Evolutionary conservation across 208 protist species (phyloP), one percentile per base, ranked within the genome.

Genomic region (Leishmania tropica): DNA sequence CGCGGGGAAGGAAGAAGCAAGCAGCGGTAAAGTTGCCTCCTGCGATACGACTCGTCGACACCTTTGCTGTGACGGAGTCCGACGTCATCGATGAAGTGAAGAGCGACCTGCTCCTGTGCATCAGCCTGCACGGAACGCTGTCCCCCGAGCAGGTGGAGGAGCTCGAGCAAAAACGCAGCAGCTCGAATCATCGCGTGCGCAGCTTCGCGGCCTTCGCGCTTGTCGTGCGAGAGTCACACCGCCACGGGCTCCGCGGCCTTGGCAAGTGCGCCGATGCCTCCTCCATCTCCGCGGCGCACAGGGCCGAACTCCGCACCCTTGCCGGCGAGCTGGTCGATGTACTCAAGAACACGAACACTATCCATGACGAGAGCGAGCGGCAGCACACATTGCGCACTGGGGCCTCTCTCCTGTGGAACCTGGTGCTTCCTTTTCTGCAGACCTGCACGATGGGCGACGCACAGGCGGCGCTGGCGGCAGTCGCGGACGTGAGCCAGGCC

Each of bases 331-430:
- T 96, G 0, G 89, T 95, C 58, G 54, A 78, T n/a, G 85, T 90
- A 15, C 86, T 98, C 71, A 90, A 93, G 40, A 89, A 76, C 68
- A 87, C 89, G 17, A 89, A 86, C 48, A 89, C 91, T 72, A 94
- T 96, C 56, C 74, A 85, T 21, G 90, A 96, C 85, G 76, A 81
- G 24, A 91, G 91, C 28, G 95, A 98, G 64, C 85, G 92, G 35
- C 79, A 83, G 37, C 93, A 96, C 79, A 84, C 88, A 7, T 54
- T 93, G 71, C 87, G 90, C 65, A 75, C 91, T 40, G 93, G 92
- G 13, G 94, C 87, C 58, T 79, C 86, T 56, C 80, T 98, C 28
- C 79, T 96, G 68, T 98, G 95, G 95, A 91, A 93, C 68, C 67
- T 95, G 19, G 88, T 89, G 10, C 73, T 90, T n/a, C 90, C 85